phyloP scores from a whole-genome alignment of 1,139 yeast genomes.

The Nakaseomyces kungkrabaensis region DNA sequence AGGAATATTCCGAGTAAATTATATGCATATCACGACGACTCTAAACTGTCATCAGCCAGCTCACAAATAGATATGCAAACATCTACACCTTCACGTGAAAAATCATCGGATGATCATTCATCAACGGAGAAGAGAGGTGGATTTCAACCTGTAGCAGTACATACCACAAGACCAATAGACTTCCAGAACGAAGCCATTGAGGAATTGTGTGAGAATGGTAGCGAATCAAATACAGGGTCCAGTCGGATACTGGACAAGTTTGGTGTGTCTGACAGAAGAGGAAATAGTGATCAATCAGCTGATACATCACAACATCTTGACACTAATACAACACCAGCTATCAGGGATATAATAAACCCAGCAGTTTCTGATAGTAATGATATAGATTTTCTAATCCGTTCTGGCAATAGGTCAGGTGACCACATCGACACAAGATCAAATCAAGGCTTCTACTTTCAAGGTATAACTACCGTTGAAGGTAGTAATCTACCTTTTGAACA shows the following conservation, averaged over 20 bases:
- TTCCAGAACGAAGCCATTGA: neutral
- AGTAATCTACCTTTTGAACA: no score
- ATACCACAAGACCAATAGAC: neutral
- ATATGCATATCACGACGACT: conserved; percentile 1
- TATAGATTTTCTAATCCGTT: no score
- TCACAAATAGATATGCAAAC: neutral
- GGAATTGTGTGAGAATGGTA: neutral
- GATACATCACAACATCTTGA: neutral
- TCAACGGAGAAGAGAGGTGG: neutral
- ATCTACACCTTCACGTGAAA: neutral
- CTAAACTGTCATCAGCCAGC: neutral
- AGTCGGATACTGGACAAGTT: neutral
- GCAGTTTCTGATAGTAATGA: no score
- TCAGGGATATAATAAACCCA: no score
- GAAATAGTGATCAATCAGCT: neutral
- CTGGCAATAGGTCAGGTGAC: neutral
- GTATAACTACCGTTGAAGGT: neutral
- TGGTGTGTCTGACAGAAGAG: neutral
- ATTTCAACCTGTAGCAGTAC: neutral
- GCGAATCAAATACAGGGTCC: neutral
- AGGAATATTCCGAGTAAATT: neutral
- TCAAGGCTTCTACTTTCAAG: neutral
- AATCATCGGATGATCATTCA: neutral
- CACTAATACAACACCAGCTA: neutral
- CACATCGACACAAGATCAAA: neutral